A percentile compares a stretch with the other conserved stretches of the same genome.
These are phyloP conservation scores for Penicillium robsamsonii DNA, from an alignment of 495 filamentous ascomycete species.

Conservation along the genomic window DNA sequence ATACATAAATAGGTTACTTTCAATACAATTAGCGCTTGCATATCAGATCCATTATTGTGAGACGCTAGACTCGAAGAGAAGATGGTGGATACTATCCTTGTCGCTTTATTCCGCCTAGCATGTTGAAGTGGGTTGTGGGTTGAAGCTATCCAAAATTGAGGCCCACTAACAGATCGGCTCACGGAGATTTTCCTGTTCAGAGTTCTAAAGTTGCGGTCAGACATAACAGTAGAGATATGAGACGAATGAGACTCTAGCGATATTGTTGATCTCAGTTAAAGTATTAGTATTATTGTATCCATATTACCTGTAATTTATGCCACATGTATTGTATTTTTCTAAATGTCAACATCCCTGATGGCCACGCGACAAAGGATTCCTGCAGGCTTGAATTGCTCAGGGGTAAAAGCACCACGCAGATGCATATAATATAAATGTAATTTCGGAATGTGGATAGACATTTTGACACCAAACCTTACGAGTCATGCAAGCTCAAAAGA, in stretches of 20 bases:
- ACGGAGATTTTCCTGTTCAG: slow-evolving; percentile 19
- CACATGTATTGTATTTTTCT: slow-evolving; percentile 1
- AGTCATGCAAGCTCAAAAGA: slow-evolving; percentile 9
- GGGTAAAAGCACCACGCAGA: slow-evolving; percentile 2
- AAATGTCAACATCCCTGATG: slow-evolving; percentile 28
- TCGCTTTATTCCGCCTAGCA: slow-evolving; percentile 17
- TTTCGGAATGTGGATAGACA: not conserved
- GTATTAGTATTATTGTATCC: not conserved
- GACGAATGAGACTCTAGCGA: slow-evolving; percentile 14
- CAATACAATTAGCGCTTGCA: slow-evolving; percentile 1
- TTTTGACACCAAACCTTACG: slow-evolving; percentile 3
- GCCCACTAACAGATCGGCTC: slow-evolving; percentile 15
- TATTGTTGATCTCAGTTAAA: slow-evolving; percentile 3
- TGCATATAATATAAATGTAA: slow-evolving; percentile 1
- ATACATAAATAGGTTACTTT: too few relatives aligned
- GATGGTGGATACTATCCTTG: not conserved
- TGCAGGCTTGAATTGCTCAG: slow-evolving; percentile 13
- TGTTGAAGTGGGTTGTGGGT: slow-evolving; percentile 14
- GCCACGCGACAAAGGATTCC: slow-evolving; percentile 26
- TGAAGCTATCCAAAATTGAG: slow-evolving; percentile 16
- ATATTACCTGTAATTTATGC: not conserved
- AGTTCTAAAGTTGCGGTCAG: slow-evolving; percentile 22
- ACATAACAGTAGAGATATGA: slow-evolving; percentile 10
- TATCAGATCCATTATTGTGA: slow-evolving; percentile 3
- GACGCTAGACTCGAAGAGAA: slow-evolving; percentile 1